phyloP scores from a whole-genome alignment of 192 early-diverging fungal genomes.

The Phlyctochytrium arcticum region DNA sequence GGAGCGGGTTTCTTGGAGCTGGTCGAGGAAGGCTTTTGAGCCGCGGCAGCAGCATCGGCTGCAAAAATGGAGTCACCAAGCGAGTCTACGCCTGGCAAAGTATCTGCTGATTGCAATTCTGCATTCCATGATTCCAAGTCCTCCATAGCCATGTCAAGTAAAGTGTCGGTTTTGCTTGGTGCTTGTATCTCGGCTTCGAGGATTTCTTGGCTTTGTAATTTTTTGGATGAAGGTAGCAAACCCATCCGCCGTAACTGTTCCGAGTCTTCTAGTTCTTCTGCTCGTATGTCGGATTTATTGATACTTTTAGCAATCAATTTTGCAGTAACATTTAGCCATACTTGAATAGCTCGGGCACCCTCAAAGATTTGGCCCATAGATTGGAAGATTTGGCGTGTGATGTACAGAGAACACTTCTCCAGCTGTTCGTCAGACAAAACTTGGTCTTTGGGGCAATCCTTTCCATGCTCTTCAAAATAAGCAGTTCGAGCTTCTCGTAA shows the following conservation, averaged over 20 bases:
- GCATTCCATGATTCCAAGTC: slow-evolving; percentile 9
- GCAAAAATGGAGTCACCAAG: slow-evolving; percentile 32
- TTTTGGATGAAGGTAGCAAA: slow-evolving; percentile 32
- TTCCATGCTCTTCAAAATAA: neutral
- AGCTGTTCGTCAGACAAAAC: slow-evolving; percentile 61
- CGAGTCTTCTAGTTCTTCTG: slow-evolving; percentile 39
- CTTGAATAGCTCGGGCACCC: slow-evolving; percentile 83
- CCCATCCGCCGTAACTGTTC: slow-evolving; percentile 31
- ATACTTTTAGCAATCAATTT: slow-evolving; percentile 77
- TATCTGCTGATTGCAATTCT: neutral
- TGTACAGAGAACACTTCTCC: slow-evolving; percentile 60
- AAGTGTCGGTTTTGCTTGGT: neutral
- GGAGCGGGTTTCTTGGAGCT: slow-evolving; percentile 20
- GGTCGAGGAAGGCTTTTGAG: neutral
- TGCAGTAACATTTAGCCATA: slow-evolving; percentile 90
- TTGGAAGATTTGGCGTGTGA: slow-evolving; percentile 78
- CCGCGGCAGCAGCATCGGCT: neutral
- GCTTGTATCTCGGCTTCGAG: slow-evolving; percentile 7
- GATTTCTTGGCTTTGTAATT: slow-evolving; percentile 16
- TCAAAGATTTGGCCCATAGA: slow-evolving; percentile 85
- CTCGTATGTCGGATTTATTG: slow-evolving; percentile 41
- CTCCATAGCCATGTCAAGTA: slow-evolving; percentile 3
- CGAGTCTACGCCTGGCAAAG: too few species aligned
- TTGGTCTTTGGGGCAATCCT: neutral
- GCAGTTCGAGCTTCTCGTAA: slow-evolving; percentile 61